Percentiles rank a stretch among this genome's conserved stretches.
phyloP scores from a whole-genome alignment of 1,139 yeast genomes.

The Pneumocystis jirovecii region DNA sequence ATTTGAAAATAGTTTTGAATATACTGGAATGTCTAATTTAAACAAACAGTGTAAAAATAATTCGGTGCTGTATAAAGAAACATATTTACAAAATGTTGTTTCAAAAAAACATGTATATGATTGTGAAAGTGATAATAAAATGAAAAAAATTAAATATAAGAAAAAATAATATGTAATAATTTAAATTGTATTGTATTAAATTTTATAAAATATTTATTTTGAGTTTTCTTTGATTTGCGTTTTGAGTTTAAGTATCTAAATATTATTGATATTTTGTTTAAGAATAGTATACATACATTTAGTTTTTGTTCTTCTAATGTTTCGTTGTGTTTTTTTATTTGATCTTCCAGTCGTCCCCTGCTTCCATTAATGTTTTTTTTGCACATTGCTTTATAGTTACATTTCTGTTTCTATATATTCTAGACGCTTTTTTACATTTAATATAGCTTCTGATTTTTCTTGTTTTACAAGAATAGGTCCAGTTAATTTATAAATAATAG shows the following conservation, averaged over 20 bases:
- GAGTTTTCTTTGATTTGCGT: background rate
- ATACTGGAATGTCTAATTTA: background rate
- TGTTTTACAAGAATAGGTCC: background rate
- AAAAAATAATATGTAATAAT: background rate
- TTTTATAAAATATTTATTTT: background rate
- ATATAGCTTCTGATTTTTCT: background rate
- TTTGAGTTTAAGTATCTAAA: background rate
- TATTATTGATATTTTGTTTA: background rate
- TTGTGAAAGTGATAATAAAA: background rate
- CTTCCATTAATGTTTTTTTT: background rate
- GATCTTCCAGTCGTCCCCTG: background rate
- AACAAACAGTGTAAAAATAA: background rate
- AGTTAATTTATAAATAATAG: background rate
- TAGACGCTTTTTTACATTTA: background rate
- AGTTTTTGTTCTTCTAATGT: background rate
- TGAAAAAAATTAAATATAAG: background rate
- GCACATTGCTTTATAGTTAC: background rate
- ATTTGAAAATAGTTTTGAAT: background rate
- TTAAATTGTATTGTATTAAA: background rate
- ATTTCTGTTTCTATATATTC: background rate
- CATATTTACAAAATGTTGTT: background rate
- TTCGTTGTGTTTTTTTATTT: background rate
- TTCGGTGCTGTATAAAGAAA: background rate
- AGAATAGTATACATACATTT: background rate
- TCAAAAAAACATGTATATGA: background rate